Percentiles rank a stretch among this genome's conserved stretches.
Evolutionary conservation across 345 rosid species (phyloP).

Genomic region (Psidium friedrichsthalianum): DNA sequence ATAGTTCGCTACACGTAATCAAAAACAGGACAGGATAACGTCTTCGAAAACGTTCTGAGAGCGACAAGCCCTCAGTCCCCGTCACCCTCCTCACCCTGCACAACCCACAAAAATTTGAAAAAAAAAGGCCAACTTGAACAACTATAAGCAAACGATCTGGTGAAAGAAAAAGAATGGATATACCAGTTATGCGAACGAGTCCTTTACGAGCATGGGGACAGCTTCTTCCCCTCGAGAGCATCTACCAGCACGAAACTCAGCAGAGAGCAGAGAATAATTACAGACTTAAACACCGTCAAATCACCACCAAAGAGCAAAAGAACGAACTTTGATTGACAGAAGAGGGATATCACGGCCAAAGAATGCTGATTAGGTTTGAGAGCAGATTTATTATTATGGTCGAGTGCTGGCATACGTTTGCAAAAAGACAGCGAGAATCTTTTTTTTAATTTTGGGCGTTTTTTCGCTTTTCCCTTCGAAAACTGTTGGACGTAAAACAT

Average conservation of each 20-base stretch:
- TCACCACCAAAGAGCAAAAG: background rate
- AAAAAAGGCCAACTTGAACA: background rate
- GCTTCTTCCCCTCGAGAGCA: constrained; percentile 70
- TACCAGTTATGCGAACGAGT: constrained; percentile 74
- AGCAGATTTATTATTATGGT: background rate
- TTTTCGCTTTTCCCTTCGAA: background rate
- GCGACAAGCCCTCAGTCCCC: constrained; percentile 90
- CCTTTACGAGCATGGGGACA: constrained; percentile 80
- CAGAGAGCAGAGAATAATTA: background rate
- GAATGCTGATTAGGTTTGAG: background rate
- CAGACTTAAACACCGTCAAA: too few relatives aligned
- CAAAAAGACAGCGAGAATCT: background rate
- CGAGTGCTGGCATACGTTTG: background rate
- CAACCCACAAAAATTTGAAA: background rate
- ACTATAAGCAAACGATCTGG: background rate
- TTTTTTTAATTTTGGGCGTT: background rate
- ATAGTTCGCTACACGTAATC: background rate
- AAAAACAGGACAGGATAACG: constrained; percentile 51
- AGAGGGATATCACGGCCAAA: background rate
- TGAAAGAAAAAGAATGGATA: constrained; percentile 6
- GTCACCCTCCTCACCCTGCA: too few relatives aligned
- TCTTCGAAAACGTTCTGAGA: constrained; percentile 54
- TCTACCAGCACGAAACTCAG: constrained; percentile 98
- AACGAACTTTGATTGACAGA: background rate
- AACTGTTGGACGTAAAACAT: background rate